These are phyloP conservation scores for Salvia splendens DNA, from an alignment of 257 asterid genomes.

Conservation along the genomic window DNA sequence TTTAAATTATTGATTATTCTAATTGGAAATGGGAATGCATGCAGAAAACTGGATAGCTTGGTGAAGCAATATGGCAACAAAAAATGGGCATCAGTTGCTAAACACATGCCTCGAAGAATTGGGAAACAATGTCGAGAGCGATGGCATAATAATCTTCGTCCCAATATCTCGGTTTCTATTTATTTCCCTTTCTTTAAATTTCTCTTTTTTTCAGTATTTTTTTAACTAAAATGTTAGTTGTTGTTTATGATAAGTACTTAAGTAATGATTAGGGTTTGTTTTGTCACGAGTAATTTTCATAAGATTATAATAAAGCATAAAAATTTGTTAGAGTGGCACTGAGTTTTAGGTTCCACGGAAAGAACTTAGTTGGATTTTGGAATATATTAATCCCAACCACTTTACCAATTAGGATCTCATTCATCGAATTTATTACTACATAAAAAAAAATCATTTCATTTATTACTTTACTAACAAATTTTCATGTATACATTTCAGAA, in stretches of 20 bases:
- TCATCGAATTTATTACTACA: no score
- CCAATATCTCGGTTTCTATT: constrained; percentile 61
- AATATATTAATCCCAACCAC: neutral
- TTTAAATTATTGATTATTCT: no score
- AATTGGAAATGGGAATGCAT: neutral
- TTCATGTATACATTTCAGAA: constrained; percentile 41
- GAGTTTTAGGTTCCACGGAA: constrained; percentile 27
- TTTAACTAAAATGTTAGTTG: no score
- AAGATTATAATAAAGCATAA: constrained; percentile 18
- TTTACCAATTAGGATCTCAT: no score
- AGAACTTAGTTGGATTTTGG: constrained; percentile 26
- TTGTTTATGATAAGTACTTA: no score
- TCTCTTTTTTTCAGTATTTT: no score
- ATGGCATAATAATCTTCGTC: constrained; percentile 80
- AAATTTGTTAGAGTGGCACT: constrained; percentile 38
- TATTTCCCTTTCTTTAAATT: neutral
- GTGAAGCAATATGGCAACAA: constrained; percentile 50
- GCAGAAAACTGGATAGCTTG: constrained; percentile 51
- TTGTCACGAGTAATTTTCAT: constrained; percentile 4
- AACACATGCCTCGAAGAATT: constrained; percentile 63
- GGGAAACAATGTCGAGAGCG: constrained; percentile 89
- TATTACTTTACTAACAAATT: neutral
- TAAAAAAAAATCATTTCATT: no score
- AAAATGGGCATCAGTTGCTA: constrained; percentile 67
- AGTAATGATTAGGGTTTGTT: no score